Conservation (phyloP, 2,329 filamentous ascomycete species). For the Colletotrichum sp. region DNA sequence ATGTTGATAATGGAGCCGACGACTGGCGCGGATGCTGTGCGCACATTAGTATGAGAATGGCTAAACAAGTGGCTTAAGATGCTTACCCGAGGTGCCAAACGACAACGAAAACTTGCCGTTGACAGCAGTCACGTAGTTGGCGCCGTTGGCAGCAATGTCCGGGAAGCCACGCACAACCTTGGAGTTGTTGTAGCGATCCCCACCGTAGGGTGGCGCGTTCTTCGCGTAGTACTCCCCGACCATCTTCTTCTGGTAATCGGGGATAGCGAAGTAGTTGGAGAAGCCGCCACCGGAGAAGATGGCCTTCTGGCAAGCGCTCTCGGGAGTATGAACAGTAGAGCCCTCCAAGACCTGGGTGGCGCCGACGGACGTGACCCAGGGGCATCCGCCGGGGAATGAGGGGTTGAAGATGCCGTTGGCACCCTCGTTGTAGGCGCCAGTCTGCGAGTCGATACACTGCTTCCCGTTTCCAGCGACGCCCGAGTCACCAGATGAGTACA, state of each 20-base stretch:
- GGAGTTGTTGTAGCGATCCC: conserved; percentile 49
- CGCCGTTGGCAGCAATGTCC: conserved; percentile 50
- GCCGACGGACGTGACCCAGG: conserved; percentile 56
- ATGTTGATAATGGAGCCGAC: conserved; percentile 38
- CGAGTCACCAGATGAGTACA: conserved; percentile 57
- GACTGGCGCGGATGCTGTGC: conserved; percentile 34
- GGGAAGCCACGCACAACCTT: conserved; percentile 50
- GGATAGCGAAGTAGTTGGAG: conserved; percentile 51
- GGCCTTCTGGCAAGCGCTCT: conserved; percentile 50
- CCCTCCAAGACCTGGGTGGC: conserved; percentile 50
- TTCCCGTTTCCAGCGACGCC: conserved; percentile 46
- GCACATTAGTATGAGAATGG: neutral
- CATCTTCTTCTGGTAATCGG: conserved; percentile 49
- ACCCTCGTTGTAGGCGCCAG: conserved; percentile 34
- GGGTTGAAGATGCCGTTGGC: conserved; percentile 46
- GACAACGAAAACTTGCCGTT: conserved; percentile 45
- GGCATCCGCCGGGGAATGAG: conserved; percentile 50
- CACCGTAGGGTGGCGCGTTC: conserved; percentile 44
- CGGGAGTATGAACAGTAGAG: conserved; percentile 41
- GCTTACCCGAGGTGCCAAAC: conserved; percentile 50
- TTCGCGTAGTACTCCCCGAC: conserved; percentile 44
- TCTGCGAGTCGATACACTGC: conserved; percentile 37
- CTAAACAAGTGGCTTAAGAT: rapidly evolving
- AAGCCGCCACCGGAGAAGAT: conserved; percentile 56
- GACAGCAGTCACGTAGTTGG: conserved; percentile 47